These are phyloP conservation scores for Persicaria maculosa DNA, from an alignment of 148 eudicot genomes.

Conservation along the genomic window DNA sequence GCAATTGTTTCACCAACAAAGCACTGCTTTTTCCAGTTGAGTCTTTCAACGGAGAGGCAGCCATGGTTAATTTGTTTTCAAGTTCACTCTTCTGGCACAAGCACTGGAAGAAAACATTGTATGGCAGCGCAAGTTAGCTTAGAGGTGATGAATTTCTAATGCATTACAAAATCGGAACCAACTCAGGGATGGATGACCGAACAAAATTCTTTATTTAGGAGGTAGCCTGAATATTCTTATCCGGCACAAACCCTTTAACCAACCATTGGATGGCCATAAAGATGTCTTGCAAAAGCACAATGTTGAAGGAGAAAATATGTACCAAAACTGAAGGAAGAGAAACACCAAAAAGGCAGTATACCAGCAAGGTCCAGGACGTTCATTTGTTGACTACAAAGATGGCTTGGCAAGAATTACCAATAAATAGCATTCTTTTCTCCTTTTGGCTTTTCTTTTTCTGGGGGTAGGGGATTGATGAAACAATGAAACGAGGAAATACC, in stretches of 20 bases:
- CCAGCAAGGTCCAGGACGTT: not conserved
- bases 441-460: not conserved
- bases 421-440: not conserved
- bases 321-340: not conserved
- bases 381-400: not conserved
- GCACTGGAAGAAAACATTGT: slow-evolving; percentile 37
- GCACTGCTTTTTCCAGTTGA: slow-evolving; percentile 35
- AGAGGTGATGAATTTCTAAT: not conserved
- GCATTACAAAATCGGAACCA: not conserved
- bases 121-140: not conserved
- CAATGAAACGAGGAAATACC: slow-evolving; percentile 28
- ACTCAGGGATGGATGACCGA: not conserved
- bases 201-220: not conserved
- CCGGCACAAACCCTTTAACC: not conserved
- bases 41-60: slow-evolving; percentile 33
- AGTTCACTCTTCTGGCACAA: slow-evolving; percentile 57
- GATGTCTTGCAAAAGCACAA: not conserved
- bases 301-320: not conserved
- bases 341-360: not conserved
- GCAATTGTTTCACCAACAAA: slow-evolving; percentile 76
- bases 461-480: not conserved
- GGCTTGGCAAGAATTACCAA: not conserved
- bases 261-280: not conserved
- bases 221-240: not conserved
- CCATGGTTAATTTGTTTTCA: slow-evolving; percentile 42